Percentiles rank a stretch among this genome's conserved stretches.
Conservation (phyloP, 441 rosid species). For the Syzygium syzygioides region DNA sequence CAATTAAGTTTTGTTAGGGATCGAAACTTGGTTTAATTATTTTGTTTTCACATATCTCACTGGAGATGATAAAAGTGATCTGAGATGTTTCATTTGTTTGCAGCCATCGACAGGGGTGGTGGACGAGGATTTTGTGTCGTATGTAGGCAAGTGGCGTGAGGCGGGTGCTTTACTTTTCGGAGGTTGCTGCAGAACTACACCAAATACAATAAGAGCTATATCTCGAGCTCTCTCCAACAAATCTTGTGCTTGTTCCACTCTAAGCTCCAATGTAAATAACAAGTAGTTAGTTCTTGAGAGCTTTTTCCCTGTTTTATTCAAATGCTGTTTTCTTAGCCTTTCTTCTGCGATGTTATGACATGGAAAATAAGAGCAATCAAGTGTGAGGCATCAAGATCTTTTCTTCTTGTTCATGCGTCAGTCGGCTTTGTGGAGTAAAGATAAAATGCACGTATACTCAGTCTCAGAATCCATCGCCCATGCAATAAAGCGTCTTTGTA, state of each 20-base stretch:
- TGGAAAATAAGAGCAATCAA: not conserved
- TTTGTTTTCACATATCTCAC: not conserved
- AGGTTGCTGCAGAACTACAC: slow-evolving; percentile 95
- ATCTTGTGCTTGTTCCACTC: slow-evolving; percentile 10
- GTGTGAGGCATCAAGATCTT: not conserved
- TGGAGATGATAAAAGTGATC: not conserved
- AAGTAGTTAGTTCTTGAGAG: not conserved
- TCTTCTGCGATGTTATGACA: not conserved
- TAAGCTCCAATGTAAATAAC: slow-evolving; percentile 6
- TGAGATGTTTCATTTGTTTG: not conserved
- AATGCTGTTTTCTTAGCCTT: not conserved
- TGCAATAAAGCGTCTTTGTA: not conserved
- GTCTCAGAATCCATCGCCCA: not conserved
- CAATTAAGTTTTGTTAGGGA: not conserved
- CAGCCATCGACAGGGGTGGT: slow-evolving; percentile 52
- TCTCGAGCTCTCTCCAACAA: slow-evolving; percentile 34
- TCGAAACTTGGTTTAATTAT: no score
- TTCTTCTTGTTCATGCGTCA: not conserved
- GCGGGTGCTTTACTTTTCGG: slow-evolving; percentile 78
- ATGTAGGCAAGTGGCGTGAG: slow-evolving; percentile 54
- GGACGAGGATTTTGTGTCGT: slow-evolving; percentile 77
- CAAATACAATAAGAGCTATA: slow-evolving; percentile 66
- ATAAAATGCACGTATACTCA: not conserved
- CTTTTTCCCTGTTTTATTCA: not conserved
- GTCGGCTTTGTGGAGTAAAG: not conserved